Base-by-base conservation (phyloP, 768 basidiomycete species). In the Boletus pseudo-olivaceus region DNA sequence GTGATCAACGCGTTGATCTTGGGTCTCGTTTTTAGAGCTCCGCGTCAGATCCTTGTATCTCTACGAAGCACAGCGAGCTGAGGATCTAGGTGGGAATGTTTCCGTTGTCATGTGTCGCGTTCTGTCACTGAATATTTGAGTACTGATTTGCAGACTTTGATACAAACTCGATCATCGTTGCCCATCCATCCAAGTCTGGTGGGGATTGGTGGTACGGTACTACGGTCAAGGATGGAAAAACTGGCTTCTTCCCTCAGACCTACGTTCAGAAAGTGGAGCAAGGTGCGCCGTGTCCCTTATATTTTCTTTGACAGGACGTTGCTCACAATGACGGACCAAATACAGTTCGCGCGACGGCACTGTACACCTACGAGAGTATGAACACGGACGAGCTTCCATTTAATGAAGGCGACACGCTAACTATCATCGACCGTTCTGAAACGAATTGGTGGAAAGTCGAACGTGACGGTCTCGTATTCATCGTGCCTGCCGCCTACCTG, bases 381-480 rank as follows among this genome's bases (percentile, higher is more conserved):
- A 87, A 82, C 55, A 63, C 82, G 15, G 94, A 98, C 60, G 94
- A 98, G 67, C 76, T 95, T n/a, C 77, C 90, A 1, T 91, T 98
- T 67, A 73, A 72, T 7, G 93, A 93, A 72, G 93, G 90, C 54
- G 90, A 96, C 53, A 67, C 72, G 33, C 73, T 98, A 37, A 76
- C 77, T 8, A 84, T 99, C 58, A 80, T 98, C 53, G 97, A 99
- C 66, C 81, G 73, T 44, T 80, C 80, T 50, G 97, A 98, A 61
- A 78, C 75, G 49, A 90, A 91, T 63, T 98, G 97, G 97, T 98
- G 92, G 92, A 98, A 95, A 76, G 88, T 87, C 37, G 95, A 98
- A 74, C 81, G 82, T 64, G 84, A 81, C 45, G 96, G 96, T 20
- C 72, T 85, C 56, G 84, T 97, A 49, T 90, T 88, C 74, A 85